Conservation (phyloP, 2,329 filamentous ascomycete genomes). For the Alternaria burnsii region DNA sequence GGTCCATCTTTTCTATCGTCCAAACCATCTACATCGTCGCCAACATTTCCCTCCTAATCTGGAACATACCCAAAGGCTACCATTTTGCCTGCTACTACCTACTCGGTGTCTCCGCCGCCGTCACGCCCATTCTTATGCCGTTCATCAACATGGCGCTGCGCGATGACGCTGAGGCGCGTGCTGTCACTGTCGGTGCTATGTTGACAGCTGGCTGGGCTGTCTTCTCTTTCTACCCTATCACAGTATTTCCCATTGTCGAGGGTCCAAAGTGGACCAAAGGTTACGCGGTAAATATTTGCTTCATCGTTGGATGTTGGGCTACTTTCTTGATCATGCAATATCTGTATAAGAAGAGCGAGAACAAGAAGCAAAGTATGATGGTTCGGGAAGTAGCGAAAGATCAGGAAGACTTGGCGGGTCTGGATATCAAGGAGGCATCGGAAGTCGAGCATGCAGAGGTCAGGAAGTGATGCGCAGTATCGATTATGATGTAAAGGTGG, state of each 20-base stretch:
- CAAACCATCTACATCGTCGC: slow-evolving; percentile 55
- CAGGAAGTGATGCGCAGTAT: slow-evolving; percentile 13
- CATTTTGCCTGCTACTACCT: slow-evolving; percentile 50
- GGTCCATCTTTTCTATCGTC: slow-evolving; percentile 58
- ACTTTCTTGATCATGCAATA: slow-evolving; percentile 53
- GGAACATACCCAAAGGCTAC: slow-evolving; percentile 59
- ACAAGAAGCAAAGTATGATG: slow-evolving; percentile 25
- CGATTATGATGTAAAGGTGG: not conserved
- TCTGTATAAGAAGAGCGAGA: slow-evolving; percentile 47
- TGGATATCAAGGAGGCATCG: slow-evolving; percentile 30
- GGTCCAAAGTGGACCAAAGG: slow-evolving; percentile 59
- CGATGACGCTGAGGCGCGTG: slow-evolving; percentile 59
- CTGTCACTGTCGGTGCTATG: slow-evolving; percentile 61
- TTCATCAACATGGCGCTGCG: slow-evolving; percentile 50
- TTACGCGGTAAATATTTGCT: slow-evolving; percentile 59
- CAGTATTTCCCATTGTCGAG: slow-evolving; percentile 47
- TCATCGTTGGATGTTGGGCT: slow-evolving; percentile 57
- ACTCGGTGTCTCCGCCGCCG: slow-evolving; percentile 45
- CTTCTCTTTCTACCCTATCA: slow-evolving; percentile 47
- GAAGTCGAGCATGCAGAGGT: slow-evolving; percentile 36
- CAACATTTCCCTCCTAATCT: slow-evolving; percentile 58
- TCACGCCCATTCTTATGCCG: slow-evolving; percentile 49
- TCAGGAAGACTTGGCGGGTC: slow-evolving; percentile 34
- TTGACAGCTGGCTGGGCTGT: slow-evolving; percentile 48
- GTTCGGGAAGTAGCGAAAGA: slow-evolving; percentile 29